Evolutionary conservation across 257 asterid genomes (phyloP).

Genomic region (Solanum paucissectum): DNA sequence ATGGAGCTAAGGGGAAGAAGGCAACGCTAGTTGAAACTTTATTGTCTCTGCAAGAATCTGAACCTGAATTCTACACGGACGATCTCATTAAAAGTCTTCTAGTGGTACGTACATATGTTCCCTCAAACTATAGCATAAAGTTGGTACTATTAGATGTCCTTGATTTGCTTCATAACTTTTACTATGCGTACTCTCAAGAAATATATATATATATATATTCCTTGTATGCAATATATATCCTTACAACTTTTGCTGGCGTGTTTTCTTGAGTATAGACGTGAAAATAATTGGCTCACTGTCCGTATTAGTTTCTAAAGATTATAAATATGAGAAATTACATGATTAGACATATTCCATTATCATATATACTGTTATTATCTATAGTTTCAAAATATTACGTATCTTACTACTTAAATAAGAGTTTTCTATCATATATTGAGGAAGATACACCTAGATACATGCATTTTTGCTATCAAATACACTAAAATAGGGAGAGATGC

Average conservation of each 20-base stretch:
- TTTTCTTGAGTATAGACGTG: too few species aligned
- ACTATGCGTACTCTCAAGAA: too few species aligned
- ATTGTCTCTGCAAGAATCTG: slow-evolving; percentile 6
- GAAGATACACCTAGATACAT: too few species aligned
- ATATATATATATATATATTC: too few species aligned
- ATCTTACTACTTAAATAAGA: too few species aligned
- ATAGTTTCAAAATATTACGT: too few species aligned
- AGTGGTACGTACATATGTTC: slow-evolving; percentile 4
- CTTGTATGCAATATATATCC: too few species aligned
- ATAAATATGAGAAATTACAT: neutral
- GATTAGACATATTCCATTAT: neutral
- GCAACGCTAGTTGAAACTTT: slow-evolving; percentile 15
- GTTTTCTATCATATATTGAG: neutral
- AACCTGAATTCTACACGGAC: slow-evolving; percentile 19
- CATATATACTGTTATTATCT: neutral
- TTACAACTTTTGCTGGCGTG: neutral
- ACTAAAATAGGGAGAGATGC: neutral
- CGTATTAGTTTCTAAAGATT: too few species aligned
- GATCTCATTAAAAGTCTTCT: slow-evolving; percentile 14
- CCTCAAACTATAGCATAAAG: neutral
- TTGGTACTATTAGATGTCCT: neutral
- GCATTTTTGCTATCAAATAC: too few species aligned
- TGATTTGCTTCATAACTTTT: neutral
- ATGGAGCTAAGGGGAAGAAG: neutral
- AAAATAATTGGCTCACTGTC: too few species aligned